Conservation (phyloP, 208 protist species). For the Phytomonas francai region DNA sequence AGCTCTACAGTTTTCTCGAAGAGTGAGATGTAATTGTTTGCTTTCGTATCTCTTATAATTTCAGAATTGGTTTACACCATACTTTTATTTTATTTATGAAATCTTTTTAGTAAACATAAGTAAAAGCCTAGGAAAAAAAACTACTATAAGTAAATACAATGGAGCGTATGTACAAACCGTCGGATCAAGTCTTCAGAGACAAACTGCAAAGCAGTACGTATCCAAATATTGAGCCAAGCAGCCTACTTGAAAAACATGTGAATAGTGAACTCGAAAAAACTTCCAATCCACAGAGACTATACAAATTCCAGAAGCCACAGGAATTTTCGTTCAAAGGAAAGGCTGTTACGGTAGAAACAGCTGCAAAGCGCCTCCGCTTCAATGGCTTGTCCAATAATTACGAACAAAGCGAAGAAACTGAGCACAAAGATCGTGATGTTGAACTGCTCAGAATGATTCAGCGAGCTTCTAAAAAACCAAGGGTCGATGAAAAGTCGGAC, state of each 20-base stretch:
- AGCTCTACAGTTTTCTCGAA: not conserved
- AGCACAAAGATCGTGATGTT: conserved; percentile 53
- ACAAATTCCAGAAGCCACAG: conserved; percentile 70
- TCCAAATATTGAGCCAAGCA: conserved; percentile 29
- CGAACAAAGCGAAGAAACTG: conserved; percentile 4
- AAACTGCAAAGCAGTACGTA: conserved; percentile 44
- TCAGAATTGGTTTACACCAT: not conserved
- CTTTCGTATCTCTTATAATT: not conserved
- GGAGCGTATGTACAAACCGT: conserved; percentile 8
- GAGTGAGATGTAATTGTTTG: not conserved
- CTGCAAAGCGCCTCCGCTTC: not conserved
- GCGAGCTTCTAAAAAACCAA: conserved; percentile 55
- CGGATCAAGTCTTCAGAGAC: conserved; percentile 17
- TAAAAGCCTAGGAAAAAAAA: not conserved
- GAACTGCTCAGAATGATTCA: conserved; percentile 83
- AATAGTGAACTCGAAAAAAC: conserved; percentile 51
- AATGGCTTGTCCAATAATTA: conserved; percentile 15
- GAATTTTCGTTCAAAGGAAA: conserved; percentile 42
- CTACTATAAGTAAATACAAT: not conserved
- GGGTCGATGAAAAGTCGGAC: conserved; percentile 21
- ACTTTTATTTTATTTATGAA: not conserved
- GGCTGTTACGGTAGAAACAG: conserved; percentile 12
- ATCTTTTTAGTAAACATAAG: not conserved
- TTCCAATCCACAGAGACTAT: conserved; percentile 48
- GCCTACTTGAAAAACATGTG: conserved; percentile 68